Evolutionary conservation across 2,329 filamentous ascomycete species (phyloP), one percentile per base, ranked within the genome.

Genomic region (Arthrocladium fulminans): DNA sequence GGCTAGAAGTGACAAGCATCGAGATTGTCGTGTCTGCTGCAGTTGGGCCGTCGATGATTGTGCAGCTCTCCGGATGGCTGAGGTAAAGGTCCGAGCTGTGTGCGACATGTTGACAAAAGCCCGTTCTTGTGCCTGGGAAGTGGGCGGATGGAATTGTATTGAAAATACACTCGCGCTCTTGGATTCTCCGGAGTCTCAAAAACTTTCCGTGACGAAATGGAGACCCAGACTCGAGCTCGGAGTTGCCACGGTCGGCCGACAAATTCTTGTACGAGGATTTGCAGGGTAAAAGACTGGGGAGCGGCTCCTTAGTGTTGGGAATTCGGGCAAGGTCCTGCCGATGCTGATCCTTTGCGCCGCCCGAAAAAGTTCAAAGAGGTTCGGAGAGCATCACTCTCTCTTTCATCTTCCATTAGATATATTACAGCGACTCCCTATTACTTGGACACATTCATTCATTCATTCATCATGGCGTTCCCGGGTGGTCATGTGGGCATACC

Each of bases 401-500:
- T n/a, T n/a, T n/a, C n/a, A n/a, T n/a, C n/a, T n/a, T n/a, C n/a
- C n/a, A n/a, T n/a, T n/a, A n/a, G n/a, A n/a, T n/a, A n/a, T n/a
- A n/a, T n/a, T n/a, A n/a, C n/a, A n/a, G n/a, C n/a, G n/a, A n/a
- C n/a, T n/a, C n/a, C n/a, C 9, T 19, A 19, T 27, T 24, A 43
- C 25, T 10, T 25, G 3, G 17, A 22, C 19, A 8, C 40, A 27
- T 32, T 40, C 37, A 22, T 19, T 45, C 19, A 10, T 13, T 38
- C 23, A 17, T 24, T 19, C 35, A 38, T 27, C 29, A 40, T 46
- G 42, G 41, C 41, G 8, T 46, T 40, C 23, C 44, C 48, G 2
- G 48, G 35, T 20, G 44, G 44, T 25, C 45, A 47, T 42, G 47
- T 47, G 3, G 50, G 50, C 24, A 1, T 49, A 13, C 34, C 50